phyloP scores from a whole-genome alignment of 2,329 filamentous ascomycete genomes.

The Cercospora beticola region DNA sequence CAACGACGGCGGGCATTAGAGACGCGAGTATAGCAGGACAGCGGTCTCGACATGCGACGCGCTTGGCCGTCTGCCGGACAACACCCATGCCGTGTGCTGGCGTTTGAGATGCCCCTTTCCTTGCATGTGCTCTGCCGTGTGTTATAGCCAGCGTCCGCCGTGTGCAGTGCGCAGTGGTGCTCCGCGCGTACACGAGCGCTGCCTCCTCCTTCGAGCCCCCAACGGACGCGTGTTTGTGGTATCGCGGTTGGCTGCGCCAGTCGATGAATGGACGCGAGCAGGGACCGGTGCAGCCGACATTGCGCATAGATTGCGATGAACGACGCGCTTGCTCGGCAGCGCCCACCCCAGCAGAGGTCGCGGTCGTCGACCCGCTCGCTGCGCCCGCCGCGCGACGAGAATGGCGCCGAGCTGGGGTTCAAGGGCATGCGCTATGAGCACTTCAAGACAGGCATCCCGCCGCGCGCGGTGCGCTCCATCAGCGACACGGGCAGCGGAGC shows the following conservation, averaged over 20 bases:
- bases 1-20: background rate
- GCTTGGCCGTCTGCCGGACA: background rate
- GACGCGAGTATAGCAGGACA: background rate
- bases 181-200: background rate
- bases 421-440: constrained; percentile 18
- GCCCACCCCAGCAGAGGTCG: background rate
- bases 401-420: background rate
- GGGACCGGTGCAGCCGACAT: background rate
- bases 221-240: background rate
- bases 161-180: background rate
- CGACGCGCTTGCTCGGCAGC: constrained; percentile 1
- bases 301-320: constrained; percentile 6
- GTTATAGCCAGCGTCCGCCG: background rate
- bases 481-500: background rate
- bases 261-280: background rate
- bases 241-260: background rate
- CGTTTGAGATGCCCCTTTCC: constrained; percentile 13
- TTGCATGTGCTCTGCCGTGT: constrained; percentile 6
- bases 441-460: constrained; percentile 5
- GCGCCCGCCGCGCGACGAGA: background rate
- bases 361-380: constrained; percentile 3
- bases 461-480: constrained; percentile 5
- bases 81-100: constrained; percentile 7
- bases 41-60: background rate
- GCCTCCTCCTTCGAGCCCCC: background rate